Evolutionary conservation across 2,329 filamentous ascomycete genomes (phyloP).

Genomic region (Fusarium robinianum): DNA sequence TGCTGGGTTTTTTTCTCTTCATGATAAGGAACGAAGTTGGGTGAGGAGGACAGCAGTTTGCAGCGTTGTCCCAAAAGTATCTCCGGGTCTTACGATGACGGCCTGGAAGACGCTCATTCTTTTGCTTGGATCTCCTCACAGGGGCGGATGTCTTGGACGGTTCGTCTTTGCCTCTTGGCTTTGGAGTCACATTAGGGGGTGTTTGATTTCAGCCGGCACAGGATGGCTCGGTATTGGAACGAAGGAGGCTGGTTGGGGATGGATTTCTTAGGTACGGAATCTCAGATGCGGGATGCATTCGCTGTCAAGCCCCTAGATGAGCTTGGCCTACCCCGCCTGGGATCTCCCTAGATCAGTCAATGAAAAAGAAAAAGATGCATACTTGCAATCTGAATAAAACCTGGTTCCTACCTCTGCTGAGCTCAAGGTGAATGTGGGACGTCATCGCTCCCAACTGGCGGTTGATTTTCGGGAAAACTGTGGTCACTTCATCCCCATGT

Average conservation of each 20-base stretch:
- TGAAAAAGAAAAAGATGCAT: slow-evolving; percentile 23
- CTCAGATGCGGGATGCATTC: slow-evolving; percentile 7
- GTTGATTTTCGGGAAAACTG: no score
- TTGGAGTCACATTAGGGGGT: no score
- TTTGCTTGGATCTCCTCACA: no score
- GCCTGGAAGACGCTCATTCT: no score
- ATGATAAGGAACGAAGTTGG: slow-evolving; percentile 34
- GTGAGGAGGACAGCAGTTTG: neutral
- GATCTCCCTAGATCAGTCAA: slow-evolving; percentile 19
- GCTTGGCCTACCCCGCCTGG: slow-evolving; percentile 12
- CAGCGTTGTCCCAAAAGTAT: neutral
- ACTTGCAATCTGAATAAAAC: slow-evolving; percentile 1
- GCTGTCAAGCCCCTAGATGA: slow-evolving; percentile 7
- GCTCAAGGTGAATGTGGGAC: no score
- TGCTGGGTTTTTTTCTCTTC: slow-evolving; percentile 23
- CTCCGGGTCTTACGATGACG: no score
- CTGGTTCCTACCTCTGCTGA: neutral
- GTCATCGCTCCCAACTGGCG: no score
- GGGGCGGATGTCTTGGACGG: no score
- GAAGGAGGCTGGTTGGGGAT: slow-evolving; percentile 5
- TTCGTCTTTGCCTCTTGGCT: no score
- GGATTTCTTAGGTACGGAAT: slow-evolving; percentile 8
- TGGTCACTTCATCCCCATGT: no score
- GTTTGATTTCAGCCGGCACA: slow-evolving; percentile 14
- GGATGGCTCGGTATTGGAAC: slow-evolving; percentile 7